Percentiles rank a stretch among this genome's conserved stretches.
phyloP scores from a whole-genome alignment of 495 filamentous ascomycete genomes.

The Achaetomiella virescens region DNA sequence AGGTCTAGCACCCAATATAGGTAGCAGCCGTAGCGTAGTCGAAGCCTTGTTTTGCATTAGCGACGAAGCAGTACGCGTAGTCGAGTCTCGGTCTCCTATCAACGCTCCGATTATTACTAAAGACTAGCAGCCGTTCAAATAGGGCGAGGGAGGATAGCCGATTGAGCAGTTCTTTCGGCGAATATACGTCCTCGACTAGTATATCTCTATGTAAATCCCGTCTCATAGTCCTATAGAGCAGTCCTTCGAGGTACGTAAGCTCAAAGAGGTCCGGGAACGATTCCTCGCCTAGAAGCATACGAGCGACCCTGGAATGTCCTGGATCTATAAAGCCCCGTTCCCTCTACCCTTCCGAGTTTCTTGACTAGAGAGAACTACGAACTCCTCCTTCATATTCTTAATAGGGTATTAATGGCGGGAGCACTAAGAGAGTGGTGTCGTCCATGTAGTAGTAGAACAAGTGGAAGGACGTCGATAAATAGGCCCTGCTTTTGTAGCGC shows the following conservation, averaged over 20 bases:
- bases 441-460: constrained; percentile 1
- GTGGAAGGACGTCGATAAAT: constrained; percentile 15
- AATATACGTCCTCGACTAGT: constrained; percentile 2
- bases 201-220: constrained; percentile 14
- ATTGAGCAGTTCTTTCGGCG: constrained; percentile 16
- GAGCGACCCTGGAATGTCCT: constrained; percentile 17
- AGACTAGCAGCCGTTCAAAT: constrained; percentile 15
- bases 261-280: constrained; percentile 6
- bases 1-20: neutral
- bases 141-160: neutral
- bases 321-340: constrained; percentile 13
- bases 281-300: constrained; percentile 6
- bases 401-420: neutral
- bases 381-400: constrained; percentile 5
- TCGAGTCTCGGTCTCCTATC: neutral
- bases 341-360: constrained; percentile 9
- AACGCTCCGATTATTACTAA: constrained; percentile 9
- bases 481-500: constrained; percentile 15
- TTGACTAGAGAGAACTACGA: constrained; percentile 11
- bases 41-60: constrained; percentile 7
- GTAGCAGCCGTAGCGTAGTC: neutral
- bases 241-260: constrained; percentile 5
- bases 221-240: neutral
- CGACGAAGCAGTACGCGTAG: neutral
- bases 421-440: constrained; percentile 10